Conservation (phyloP, 345 rosid species). For the Boechera divaricarpa region DNA sequence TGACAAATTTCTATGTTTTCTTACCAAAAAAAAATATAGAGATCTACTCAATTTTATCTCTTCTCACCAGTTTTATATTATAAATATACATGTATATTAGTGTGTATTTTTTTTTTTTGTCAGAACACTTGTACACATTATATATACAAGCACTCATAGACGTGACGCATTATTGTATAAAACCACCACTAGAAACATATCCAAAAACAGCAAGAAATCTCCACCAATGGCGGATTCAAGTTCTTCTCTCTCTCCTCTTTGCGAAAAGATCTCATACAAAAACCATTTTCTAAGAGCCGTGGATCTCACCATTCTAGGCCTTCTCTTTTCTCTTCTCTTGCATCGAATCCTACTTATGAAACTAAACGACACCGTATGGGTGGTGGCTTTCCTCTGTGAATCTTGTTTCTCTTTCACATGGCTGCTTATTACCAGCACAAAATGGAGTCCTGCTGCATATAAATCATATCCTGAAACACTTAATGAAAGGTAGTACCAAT, state of each 20-base stretch:
- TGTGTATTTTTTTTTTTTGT: neutral
- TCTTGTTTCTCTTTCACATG: constrained; percentile 60
- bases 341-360: constrained; percentile 30
- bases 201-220: constrained; percentile 5
- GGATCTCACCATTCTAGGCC: constrained; percentile 40
- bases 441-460: constrained; percentile 64
- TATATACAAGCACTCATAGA: neutral
- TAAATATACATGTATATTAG: neutral
- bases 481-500: constrained; percentile 42
- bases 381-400: constrained; percentile 70
- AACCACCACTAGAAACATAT: neutral
- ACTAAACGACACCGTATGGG: constrained; percentile 56
- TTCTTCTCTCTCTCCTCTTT: constrained; percentile 34
- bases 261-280: constrained; percentile 32
- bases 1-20: neutral
- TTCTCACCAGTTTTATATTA: constrained; percentile 15
- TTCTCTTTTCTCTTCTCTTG: constrained; percentile 44
- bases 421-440: constrained; percentile 49
- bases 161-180: neutral
- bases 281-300: constrained; percentile 30
- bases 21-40: neutral
- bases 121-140: neutral
- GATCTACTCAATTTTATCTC: neutral
- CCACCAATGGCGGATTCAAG: constrained; percentile 38
- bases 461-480: constrained; percentile 58